Percentiles rank a stretch among this genome's conserved stretches.
Conservation (phyloP, 371 early-diverging fungal species). For the Mucor circinelloides region DNA sequence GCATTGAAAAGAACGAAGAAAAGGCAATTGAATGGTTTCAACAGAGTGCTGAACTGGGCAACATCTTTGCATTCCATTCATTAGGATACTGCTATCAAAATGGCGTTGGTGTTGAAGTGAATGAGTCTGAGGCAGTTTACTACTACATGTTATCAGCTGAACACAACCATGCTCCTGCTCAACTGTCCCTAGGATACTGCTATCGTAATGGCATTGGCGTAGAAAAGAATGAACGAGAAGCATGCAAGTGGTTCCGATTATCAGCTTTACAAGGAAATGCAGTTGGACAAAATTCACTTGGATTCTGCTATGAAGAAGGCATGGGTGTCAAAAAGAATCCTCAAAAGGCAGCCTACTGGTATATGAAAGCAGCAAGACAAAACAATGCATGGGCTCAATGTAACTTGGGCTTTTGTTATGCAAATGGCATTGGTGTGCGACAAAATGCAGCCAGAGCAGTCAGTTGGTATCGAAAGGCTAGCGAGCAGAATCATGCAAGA, state of each 20-base stretch:
- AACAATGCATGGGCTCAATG: constrained; percentile 71
- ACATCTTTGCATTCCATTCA: constrained; percentile 80
- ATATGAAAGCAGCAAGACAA: constrained; percentile 64
- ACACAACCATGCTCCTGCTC: constrained; percentile 70
- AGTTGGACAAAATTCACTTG: constrained; percentile 82
- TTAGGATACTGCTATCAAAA: constrained; percentile 92
- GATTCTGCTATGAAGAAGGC: constrained; percentile 81
- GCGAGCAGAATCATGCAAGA: constrained; percentile 46
- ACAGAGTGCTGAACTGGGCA: constrained; percentile 76
- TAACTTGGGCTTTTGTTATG: no score
- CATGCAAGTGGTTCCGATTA: constrained; percentile 70
- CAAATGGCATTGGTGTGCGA: constrained; percentile 75
- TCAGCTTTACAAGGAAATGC: constrained; percentile 74
- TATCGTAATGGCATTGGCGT: constrained; percentile 76
- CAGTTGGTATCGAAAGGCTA: constrained; percentile 78
- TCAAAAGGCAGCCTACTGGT: constrained; percentile 64
- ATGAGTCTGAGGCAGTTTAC: constrained; percentile 66
- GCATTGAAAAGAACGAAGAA: constrained; percentile 61
- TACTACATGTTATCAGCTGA: constrained; percentile 78
- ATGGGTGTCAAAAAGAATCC: constrained; percentile 64
- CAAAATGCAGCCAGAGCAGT: constrained; percentile 49
- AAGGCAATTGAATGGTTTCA: constrained; percentile 76
- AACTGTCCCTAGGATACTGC: constrained; percentile 84
- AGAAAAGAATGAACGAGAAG: constrained; percentile 64
- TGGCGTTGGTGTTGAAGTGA: constrained; percentile 73